Base-by-base conservation (phyloP, 345 rosid species). In the Corchorus capsularis region DNA sequence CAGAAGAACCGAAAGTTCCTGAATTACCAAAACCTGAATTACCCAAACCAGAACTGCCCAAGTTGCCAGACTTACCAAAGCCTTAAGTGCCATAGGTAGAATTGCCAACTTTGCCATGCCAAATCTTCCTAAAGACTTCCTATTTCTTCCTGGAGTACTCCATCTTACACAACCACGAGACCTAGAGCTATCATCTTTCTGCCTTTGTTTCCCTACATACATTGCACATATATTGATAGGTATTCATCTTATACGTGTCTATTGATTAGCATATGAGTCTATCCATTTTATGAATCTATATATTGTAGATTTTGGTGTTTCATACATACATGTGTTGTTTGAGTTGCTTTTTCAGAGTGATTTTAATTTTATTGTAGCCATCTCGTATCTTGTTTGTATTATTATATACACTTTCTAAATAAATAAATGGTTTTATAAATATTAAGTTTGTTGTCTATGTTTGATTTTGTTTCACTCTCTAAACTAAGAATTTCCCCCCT, bases 21-120 rank as follows among this genome's bases (percentile, higher is more conserved):
- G 68, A 63, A 0, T 4, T 63, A 43, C 68, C 68, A 63, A 63
- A 63, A 19, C 68, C 45, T 9, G 68, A 63, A 63, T 17, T 63
- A 0, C 68, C 68, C 2, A 11, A 34, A 63, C 68, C 68, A 0
- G 68, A 63, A 8, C 3, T 63, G 68, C 68, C 68, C 7, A 34
- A 63, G 35, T 0, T 34, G 1, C 72, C 72, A 9, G 73, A 69
- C 45, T 13, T 69, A 3, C 60, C 73, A 4, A 50, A 69, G 37
- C 73, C 73, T 3, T 47, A 34, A 6, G 2, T 54, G 22, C 59
- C 59, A n/a, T 17, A 54, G 8, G 47, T 7, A 39, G 8, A 46
- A 19, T 55, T 27, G 5, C 37, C 37, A 63, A 13, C 20, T 27
- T 27, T 27, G 27, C 27, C 27, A 27, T 19, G 27, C 68, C 71